Evolutionary conservation across 257 asterid genomes (phyloP).

Genomic region (Solanum okadae): DNA sequence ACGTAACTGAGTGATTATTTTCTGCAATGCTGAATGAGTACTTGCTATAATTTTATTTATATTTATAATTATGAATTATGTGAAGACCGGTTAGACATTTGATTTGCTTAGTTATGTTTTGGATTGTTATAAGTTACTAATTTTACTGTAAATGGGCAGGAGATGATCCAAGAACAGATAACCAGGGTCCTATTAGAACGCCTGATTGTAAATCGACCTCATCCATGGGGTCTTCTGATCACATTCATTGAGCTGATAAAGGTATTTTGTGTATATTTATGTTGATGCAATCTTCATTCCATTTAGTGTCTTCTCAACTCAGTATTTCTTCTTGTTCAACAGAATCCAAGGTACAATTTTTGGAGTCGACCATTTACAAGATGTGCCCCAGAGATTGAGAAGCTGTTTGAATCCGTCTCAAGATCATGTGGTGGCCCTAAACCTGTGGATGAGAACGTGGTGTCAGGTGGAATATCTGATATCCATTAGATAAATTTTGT

Average conservation of each 20-base stretch:
- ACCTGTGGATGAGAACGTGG: conserved; percentile 67
- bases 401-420: conserved; percentile 79
- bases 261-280: conserved; percentile 26
- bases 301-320: not conserved
- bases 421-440: conserved; percentile 94
- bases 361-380: conserved; percentile 87
- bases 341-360: conserved; percentile 91
- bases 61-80: not conserved
- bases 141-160: conserved; percentile 39
- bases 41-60: not conserved
- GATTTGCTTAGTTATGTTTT: not conserved
- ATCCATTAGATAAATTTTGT: not conserved
- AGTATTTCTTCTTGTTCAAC: not conserved
- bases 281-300: not conserved
- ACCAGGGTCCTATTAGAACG: conserved; percentile 87
- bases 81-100: not conserved
- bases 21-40: not conserved
- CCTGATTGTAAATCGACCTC: conserved; percentile 79
- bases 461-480: conserved; percentile 65
- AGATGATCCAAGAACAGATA: conserved; percentile 88
- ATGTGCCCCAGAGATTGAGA: conserved; percentile 95
- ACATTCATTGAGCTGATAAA: conserved; percentile 84
- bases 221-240: conserved; percentile 95
- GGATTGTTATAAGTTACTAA: not conserved
- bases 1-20: not conserved